Evolutionary conservation across 2,329 filamentous ascomycete species (phyloP), one percentile per base, ranked within the genome.

Genomic region (Fusarium pseudograminearum): DNA sequence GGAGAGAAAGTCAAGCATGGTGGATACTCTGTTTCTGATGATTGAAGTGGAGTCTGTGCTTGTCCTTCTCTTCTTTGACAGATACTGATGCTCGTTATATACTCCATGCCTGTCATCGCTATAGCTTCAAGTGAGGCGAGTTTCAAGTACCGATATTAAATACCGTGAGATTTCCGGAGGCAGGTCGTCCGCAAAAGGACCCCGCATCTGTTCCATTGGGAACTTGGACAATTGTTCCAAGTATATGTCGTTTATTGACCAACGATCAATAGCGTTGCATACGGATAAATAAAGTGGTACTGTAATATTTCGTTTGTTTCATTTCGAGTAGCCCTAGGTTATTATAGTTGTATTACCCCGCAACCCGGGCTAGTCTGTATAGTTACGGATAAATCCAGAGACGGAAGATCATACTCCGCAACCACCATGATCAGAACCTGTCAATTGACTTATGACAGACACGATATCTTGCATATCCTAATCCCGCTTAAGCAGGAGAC

Each of bases 1-100:
- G 0, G 60, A 62, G 5, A 38, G 38, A 16, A 61, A 33, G 41
- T 61, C 46, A 26, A 62, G 33, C 60, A 62, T 62, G 6, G 10
- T 30, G 8, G 7, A 24, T 26, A 10, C 6, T 41, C 16, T 22
- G 34, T 16, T 14, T 26, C 15, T 18, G 14, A 0, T 18, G n/a
- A 10, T 14, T 18, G 3, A 1, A 9, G 4, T 55, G 16, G 12
- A 4, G 10, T 3, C 2, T 24, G 4, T 55, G 16, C 18, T 4
- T 42, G 7, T 14, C 4, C 0, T 2, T 46, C 15, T 40, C 9
- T 31, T 47, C 2, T n/a, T 4, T 2, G 24, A 5, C 3, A 8
- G 20, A 5, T 4, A 24, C 9, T 2, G 8, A 42, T 16, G 14
- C 3, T 4, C 16, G 33, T 12, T 46, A 46, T 62, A 62, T 62